Evolutionary conservation across 306 rosid species (phyloP).

Genomic region (Prunus mira): DNA sequence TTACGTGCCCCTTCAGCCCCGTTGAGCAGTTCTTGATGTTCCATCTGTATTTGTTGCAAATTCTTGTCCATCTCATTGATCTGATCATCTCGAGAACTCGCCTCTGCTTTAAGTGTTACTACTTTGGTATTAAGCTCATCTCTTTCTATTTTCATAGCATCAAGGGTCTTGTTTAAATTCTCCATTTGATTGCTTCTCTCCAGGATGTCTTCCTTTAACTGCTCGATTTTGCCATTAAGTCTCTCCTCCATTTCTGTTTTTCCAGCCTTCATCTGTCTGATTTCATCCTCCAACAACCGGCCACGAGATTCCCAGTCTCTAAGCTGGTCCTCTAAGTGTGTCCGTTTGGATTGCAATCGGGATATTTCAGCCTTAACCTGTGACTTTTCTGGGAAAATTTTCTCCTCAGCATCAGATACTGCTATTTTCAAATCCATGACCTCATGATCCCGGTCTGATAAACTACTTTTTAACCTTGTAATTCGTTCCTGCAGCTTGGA

Average conservation of each 20-base stretch:
- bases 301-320: conserved; percentile 66
- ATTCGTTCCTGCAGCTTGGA: conserved; percentile 73
- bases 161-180: conserved; percentile 40
- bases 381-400: conserved; percentile 91
- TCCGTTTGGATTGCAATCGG: conserved; percentile 42
- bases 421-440: conserved; percentile 76
- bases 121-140: conserved; percentile 48
- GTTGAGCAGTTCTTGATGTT: conserved; percentile 43
- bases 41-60: conserved; percentile 48
- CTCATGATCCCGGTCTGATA: conserved; percentile 76
- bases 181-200: conserved; percentile 38
- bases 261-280: conserved; percentile 62
- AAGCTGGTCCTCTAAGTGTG: conserved; percentile 46
- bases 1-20: conserved; percentile 45
- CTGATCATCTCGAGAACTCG: conserved; percentile 37
- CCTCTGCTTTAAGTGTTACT: conserved; percentile 36
- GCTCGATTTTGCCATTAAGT: conserved; percentile 44
- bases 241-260: conserved; percentile 49
- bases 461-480: conserved; percentile 59
- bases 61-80: conserved; percentile 39
- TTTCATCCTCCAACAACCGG: conserved; percentile 77
- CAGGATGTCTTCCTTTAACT: conserved; percentile 43
- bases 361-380: conserved; percentile 76
- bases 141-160: conserved; percentile 42
- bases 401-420: conserved; percentile 93